Conservation (phyloP, 1,139 yeast genomes). For the Fermentozyma sake region DNA sequence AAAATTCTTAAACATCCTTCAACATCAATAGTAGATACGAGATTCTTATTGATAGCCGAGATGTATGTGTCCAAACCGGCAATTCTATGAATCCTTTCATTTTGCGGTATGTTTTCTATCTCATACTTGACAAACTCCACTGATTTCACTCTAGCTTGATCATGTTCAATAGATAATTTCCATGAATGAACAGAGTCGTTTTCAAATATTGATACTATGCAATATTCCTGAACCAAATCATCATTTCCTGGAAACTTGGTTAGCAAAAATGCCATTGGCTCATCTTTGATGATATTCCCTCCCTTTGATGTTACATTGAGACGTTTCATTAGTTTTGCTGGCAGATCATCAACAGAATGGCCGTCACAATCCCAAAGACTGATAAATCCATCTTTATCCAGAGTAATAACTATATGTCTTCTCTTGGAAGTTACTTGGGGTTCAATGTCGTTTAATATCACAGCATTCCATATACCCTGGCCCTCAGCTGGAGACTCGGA, state of each 20-base stretch:
- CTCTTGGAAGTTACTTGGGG: constrained; percentile 15
- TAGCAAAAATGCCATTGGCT: constrained; percentile 2
- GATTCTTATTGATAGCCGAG: constrained; percentile 40
- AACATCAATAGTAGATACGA: constrained; percentile 55
- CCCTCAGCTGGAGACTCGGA: constrained; percentile 5
- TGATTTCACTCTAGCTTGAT: constrained; percentile 1
- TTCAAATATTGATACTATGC: constrained; percentile 26
- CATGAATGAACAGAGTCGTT: constrained; percentile 24
- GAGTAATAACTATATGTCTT: constrained; percentile 41
- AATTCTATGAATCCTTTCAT: constrained; percentile 39
- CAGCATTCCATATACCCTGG: constrained; percentile 27
- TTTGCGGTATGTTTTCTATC: constrained; percentile 12
- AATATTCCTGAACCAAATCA: constrained; percentile 13
- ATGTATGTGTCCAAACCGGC: constrained; percentile 57
- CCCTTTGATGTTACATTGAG: constrained; percentile 7
- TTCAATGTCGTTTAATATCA: constrained; percentile 29
- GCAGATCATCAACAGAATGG: constrained; percentile 22
- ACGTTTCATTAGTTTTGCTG: constrained; percentile 22
- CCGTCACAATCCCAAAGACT: constrained; percentile 64
- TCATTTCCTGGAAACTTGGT: not conserved
- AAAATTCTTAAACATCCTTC: constrained; percentile 51
- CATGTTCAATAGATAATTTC: constrained; percentile 15
- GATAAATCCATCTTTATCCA: constrained; percentile 51
- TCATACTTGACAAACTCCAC: too few relatives aligned
- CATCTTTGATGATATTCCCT: not conserved